Evolutionary conservation across 2,329 filamentous ascomycete genomes (phyloP).

Genomic region (Calonectria fujianensis): DNA sequence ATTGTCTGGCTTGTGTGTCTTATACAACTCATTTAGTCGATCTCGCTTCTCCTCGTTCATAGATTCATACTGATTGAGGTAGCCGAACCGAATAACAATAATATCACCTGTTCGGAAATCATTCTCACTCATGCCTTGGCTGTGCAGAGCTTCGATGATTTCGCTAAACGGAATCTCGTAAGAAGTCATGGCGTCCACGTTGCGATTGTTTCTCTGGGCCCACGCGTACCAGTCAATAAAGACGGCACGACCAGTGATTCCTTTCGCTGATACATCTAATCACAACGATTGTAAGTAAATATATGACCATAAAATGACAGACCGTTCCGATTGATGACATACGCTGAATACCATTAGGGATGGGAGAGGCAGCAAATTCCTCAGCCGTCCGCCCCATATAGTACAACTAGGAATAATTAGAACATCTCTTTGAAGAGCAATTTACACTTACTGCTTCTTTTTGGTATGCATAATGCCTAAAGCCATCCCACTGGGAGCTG

Average conservation of each 20-base stretch:
- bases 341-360: slow-evolving; percentile 53
- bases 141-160: slow-evolving; percentile 37
- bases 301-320: accelerated
- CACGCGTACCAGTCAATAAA: slow-evolving; percentile 49
- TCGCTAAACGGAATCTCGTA: slow-evolving; percentile 46
- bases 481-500: slow-evolving; percentile 52
- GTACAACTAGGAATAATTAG: slow-evolving; percentile 43
- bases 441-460: slow-evolving; percentile 42
- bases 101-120: slow-evolving; percentile 43
- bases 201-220: slow-evolving; percentile 32
- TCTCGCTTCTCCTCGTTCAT: slow-evolving; percentile 41
- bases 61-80: slow-evolving; percentile 47
- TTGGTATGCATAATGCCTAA: slow-evolving; percentile 53
- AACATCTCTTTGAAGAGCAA: neutral
- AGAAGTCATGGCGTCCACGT: slow-evolving; percentile 45
- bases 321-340: neutral
- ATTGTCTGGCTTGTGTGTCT: slow-evolving; percentile 37
- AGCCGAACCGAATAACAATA: slow-evolving; percentile 48
- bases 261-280: slow-evolving; percentile 40
- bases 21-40: slow-evolving; percentile 43
- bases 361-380: slow-evolving; percentile 44
- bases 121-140: slow-evolving; percentile 38
- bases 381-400: slow-evolving; percentile 51
- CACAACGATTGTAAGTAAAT: too few species aligned
- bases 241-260: slow-evolving; percentile 43